Conservation (phyloP, 768 basidiomycete genomes). For the Naganishia vishniacii region DNA sequence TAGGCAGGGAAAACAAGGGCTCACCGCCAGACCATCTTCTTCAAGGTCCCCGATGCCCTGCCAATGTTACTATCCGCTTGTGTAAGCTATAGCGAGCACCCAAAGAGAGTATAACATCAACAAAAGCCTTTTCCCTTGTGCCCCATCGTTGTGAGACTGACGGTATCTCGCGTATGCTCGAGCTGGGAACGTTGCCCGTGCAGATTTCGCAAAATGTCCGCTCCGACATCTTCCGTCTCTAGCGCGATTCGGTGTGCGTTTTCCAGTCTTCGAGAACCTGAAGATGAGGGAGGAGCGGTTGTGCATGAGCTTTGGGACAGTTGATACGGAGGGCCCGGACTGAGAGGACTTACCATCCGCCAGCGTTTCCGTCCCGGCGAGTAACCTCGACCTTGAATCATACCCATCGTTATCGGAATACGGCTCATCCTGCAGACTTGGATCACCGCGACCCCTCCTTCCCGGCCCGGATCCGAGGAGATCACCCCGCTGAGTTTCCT, state of each 20-base stretch:
- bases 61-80: constrained; percentile 84
- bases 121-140: background rate
- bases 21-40: constrained; percentile 91
- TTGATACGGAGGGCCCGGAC: too few species aligned
- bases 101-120: too few species aligned
- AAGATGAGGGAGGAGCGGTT: too few species aligned
- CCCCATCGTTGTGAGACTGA: constrained; percentile 48
- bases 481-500: constrained; percentile 66
- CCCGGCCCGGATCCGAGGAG: constrained; percentile 56
- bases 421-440: constrained; percentile 64
- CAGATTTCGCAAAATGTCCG: constrained; percentile 81
- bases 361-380: constrained; percentile 69
- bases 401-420: constrained; percentile 52
- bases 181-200: constrained; percentile 87
- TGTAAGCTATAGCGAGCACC: constrained; percentile 58
- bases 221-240: constrained; percentile 93
- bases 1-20: constrained; percentile 44
- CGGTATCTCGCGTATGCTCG: constrained; percentile 82
- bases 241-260: constrained; percentile 87
- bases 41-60: constrained; percentile 81
- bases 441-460: constrained; percentile 49
- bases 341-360: constrained; percentile 70
- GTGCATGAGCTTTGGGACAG: too few species aligned
- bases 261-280: constrained; percentile 63
- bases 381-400: constrained; percentile 66